A percentile compares a stretch with the other conserved stretches of the same genome.
Conservation (phyloP, 1,139 yeast species). For the Cylindricascospora bacillispora region DNA sequence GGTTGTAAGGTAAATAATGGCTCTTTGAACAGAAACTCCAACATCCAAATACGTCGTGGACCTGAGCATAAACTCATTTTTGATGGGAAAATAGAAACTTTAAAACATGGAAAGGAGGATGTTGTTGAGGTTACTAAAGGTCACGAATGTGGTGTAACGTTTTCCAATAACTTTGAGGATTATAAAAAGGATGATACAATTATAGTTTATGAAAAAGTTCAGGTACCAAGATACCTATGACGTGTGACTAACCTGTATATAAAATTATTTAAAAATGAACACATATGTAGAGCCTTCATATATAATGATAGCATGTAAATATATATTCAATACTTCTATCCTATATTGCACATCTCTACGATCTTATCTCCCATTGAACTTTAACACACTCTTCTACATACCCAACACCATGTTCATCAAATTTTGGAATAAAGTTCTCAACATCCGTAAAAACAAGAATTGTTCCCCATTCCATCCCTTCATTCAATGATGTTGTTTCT, state of each 20-base stretch:
- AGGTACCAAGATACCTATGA: conserved; percentile 56
- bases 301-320: neutral
- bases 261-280: too few species aligned
- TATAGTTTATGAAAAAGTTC: conserved; percentile 60
- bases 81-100: conserved; percentile 57
- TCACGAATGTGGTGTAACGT: conserved; percentile 77
- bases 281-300: too few species aligned
- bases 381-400: conserved; percentile 87
- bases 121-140: conserved; percentile 71
- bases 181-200: conserved; percentile 68
- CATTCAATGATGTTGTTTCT: conserved; percentile 34
- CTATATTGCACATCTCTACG: too few species aligned
- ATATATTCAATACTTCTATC: too few species aligned
- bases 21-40: conserved; percentile 42
- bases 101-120: conserved; percentile 78
- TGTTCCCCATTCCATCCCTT: conserved; percentile 98
- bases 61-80: conserved; percentile 37
- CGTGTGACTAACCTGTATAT: too few species aligned
- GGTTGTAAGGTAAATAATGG: conserved; percentile 84
- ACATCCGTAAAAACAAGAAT: conserved; percentile 71
- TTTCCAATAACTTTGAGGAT: conserved; percentile 51
- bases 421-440: conserved; percentile 53
- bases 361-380: conserved; percentile 75
- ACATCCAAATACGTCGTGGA: conserved; percentile 51
- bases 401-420: conserved; percentile 56